A percentile compares a stretch with the other conserved stretches of the same genome.
phyloP scores from a whole-genome alignment of 306 rosid genomes.

The Dryas octopetala region DNA sequence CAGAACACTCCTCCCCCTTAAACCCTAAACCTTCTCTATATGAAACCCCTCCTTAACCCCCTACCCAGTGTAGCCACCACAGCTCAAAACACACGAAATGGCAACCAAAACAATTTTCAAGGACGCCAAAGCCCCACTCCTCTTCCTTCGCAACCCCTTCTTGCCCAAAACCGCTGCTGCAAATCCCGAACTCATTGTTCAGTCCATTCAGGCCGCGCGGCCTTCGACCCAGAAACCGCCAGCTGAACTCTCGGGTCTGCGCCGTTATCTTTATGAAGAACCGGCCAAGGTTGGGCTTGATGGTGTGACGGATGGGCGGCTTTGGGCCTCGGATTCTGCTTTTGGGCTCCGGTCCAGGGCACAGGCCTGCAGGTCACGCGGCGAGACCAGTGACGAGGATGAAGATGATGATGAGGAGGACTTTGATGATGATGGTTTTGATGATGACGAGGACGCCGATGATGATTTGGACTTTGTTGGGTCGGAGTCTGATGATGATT shows the following conservation, averaged over 20 bases:
- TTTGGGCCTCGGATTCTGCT: neutral
- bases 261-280: neutral
- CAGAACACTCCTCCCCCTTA: neutral
- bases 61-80: neutral
- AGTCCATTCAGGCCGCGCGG: neutral
- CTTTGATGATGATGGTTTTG: neutral
- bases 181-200: neutral
- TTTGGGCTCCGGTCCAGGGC: neutral
- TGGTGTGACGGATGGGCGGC: neutral
- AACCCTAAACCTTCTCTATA: slow-evolving; percentile 31
- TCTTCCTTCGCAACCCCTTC: slow-evolving; percentile 23
- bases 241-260: slow-evolving; percentile 10
- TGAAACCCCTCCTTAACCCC: too few relatives aligned
- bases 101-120: slow-evolving; percentile 34
- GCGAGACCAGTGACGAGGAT: neutral
- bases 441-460: neutral
- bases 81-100: slow-evolving; percentile 18
- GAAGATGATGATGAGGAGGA: neutral
- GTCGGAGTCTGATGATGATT: too few relatives aligned
- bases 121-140: slow-evolving; percentile 26
- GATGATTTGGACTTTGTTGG: neutral
- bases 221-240: slow-evolving; percentile 4
- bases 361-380: neutral
- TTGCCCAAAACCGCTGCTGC: slow-evolving; percentile 13
- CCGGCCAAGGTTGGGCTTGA: neutral